These are phyloP conservation scores for Austroboletus eburneus DNA, from an alignment of 768 basidiomycete species.

Conservation along the genomic window DNA sequence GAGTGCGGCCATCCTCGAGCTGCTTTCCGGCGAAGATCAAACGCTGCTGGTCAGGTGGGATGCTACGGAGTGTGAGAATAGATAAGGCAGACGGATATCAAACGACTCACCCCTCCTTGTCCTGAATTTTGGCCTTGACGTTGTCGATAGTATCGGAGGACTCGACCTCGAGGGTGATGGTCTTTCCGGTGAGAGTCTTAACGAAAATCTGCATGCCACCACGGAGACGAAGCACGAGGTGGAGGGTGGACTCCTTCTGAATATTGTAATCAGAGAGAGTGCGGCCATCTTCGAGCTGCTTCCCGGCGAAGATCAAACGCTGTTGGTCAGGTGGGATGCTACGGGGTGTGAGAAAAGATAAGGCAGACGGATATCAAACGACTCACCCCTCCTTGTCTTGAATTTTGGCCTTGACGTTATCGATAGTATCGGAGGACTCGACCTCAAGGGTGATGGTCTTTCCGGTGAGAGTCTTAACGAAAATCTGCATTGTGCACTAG, in stretches of 20 bases:
- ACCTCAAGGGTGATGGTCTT: constrained; percentile 62
- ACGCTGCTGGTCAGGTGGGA: constrained; percentile 88
- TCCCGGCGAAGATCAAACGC: constrained; percentile 94
- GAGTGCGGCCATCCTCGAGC: constrained; percentile 88
- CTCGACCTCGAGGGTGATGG: constrained; percentile 43
- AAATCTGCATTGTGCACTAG: constrained; percentile 72
- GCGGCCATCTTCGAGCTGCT: constrained; percentile 92
- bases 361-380: too few species aligned
- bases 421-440: constrained; percentile 26
- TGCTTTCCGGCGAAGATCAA: constrained; percentile 97
- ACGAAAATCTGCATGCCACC: constrained; percentile 81
- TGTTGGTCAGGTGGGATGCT: constrained; percentile 68
- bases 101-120: constrained; percentile 53
- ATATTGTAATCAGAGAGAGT: constrained; percentile 90
- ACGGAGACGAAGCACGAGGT: constrained; percentile 83
- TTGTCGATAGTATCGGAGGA: constrained; percentile 27
- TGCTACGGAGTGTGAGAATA: constrained; percentile 31
- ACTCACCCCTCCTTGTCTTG: constrained; percentile 65
- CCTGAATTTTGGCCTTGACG: constrained; percentile 50
- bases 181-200: constrained; percentile 87
- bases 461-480: constrained; percentile 84
- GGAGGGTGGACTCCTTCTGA: constrained; percentile 93
- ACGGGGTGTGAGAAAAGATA: too few species aligned
- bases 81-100: rapidly evolving
- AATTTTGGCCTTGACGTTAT: constrained; percentile 40